Evolutionary conservation across 2,329 filamentous ascomycete genomes (phyloP).

Genomic region (Penicillium sp.): DNA sequence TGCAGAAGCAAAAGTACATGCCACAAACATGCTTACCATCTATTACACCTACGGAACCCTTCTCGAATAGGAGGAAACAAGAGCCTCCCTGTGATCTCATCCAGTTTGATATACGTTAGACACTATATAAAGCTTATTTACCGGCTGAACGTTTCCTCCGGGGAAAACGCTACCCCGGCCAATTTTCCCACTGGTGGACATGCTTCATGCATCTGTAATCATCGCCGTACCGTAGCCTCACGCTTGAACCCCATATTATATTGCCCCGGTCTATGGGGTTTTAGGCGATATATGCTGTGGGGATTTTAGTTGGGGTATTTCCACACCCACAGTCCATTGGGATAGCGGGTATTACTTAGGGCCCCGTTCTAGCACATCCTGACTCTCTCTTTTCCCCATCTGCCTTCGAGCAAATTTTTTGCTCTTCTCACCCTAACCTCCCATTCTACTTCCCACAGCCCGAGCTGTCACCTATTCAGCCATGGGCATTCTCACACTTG

Average conservation of each 20-base stretch:
- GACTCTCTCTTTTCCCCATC: conserved; percentile 8
- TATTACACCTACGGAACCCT: neutral
- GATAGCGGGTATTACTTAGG: conserved; percentile 22
- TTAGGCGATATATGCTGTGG: conserved; percentile 29
- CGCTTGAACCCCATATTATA: conserved; percentile 29
- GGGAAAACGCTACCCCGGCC: conserved; percentile 37
- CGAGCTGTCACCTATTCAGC: conserved; percentile 16
- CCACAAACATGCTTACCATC: neutral
- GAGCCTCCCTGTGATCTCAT: neutral
- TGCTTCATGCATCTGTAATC: conserved; percentile 15
- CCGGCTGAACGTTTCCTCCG: conserved; percentile 32
- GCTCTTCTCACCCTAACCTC: neutral
- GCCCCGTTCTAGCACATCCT: conserved; percentile 13
- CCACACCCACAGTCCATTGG: conserved; percentile 19
- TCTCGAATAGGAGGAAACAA: neutral
- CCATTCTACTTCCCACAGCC: neutral
- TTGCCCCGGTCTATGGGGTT: conserved; percentile 31
- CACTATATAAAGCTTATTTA: conserved; percentile 8
- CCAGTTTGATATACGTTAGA: conserved; percentile 20
- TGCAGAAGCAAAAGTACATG: neutral
- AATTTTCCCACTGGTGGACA: conserved; percentile 17
- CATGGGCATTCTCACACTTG: conserved; percentile 38
- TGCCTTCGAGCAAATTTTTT: conserved; percentile 6
- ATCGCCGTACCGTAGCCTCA: conserved; percentile 21
- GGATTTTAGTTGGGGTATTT: conserved; percentile 26